These are phyloP conservation scores for Hypoxylon sp. DNA, from an alignment of 2,329 filamentous ascomycete genomes.

Conservation along the genomic window DNA sequence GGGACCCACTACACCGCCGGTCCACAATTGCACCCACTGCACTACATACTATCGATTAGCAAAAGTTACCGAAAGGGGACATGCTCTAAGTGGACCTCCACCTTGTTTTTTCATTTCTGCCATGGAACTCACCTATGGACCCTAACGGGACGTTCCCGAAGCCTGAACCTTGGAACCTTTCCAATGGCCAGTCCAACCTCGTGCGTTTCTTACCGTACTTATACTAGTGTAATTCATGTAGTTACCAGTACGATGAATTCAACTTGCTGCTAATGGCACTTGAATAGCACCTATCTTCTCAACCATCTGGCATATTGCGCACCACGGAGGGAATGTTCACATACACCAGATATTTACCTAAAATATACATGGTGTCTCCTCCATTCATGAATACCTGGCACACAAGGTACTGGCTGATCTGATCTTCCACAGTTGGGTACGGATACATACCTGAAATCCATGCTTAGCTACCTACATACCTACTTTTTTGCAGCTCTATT, in stretches of 20 bases:
- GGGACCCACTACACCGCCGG: slow-evolving; percentile 31
- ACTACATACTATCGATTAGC: slow-evolving; percentile 39
- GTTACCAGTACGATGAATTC: not conserved
- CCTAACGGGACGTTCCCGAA: slow-evolving; percentile 2
- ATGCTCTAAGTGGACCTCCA: slow-evolving; percentile 9
- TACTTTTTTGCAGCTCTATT: not conserved
- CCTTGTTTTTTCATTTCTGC: not conserved
- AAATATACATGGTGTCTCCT: no score
- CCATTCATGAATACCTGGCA: not conserved
- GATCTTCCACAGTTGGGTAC: slow-evolving; percentile 17
- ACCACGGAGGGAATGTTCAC: not conserved
- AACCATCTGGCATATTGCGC: not conserved
- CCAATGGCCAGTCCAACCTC: not conserved
- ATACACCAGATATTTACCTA: not conserved
- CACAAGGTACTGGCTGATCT: not conserved
- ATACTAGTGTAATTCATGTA: not conserved
- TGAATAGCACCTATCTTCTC: not conserved
- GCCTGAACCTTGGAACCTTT: no score
- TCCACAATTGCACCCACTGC: no score
- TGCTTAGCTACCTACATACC: not conserved
- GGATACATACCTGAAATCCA: slow-evolving; percentile 9
- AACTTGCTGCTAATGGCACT: not conserved
- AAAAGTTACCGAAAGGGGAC: slow-evolving; percentile 4
- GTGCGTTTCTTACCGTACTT: not conserved
- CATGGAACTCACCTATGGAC: not conserved